Evolutionary conservation across 192 early-diverging fungal species (phyloP).

Genomic region (Entophlyctis luteolus): DNA sequence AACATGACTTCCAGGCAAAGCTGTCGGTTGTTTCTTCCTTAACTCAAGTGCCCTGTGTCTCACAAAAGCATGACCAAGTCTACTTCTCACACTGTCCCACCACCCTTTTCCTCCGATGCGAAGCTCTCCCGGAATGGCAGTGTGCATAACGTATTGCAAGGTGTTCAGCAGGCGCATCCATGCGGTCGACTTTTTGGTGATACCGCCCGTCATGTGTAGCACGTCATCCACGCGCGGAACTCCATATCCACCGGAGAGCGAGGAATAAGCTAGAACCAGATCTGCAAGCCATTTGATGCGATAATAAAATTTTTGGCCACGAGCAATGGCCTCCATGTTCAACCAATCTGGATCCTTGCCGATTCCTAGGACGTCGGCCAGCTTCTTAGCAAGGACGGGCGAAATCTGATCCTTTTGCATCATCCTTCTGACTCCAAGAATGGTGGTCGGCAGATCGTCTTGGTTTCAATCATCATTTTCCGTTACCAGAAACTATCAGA

Average conservation of each 20-base stretch:
- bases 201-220: not conserved
- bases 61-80: not conserved
- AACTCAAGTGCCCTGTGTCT: not conserved
- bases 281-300: not conserved
- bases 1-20: not conserved
- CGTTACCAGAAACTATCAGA: too few species aligned
- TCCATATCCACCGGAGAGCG: not conserved
- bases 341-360: not conserved
- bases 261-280: not conserved
- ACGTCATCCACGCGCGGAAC: not conserved
- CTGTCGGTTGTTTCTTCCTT: not conserved
- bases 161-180: not conserved
- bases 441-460: not conserved
- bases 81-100: not conserved
- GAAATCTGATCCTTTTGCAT: not conserved
- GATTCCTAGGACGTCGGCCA: not conserved
- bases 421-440: not conserved
- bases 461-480: too few species aligned
- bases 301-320: not conserved
- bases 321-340: not conserved
- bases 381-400: not conserved
- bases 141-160: not conserved
- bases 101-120: not conserved
- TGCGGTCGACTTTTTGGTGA: not conserved
- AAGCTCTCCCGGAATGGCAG: not conserved